These are phyloP conservation scores for Marvania coccoides DNA, from an alignment of 139 green algal species.

Conservation along the genomic window DNA sequence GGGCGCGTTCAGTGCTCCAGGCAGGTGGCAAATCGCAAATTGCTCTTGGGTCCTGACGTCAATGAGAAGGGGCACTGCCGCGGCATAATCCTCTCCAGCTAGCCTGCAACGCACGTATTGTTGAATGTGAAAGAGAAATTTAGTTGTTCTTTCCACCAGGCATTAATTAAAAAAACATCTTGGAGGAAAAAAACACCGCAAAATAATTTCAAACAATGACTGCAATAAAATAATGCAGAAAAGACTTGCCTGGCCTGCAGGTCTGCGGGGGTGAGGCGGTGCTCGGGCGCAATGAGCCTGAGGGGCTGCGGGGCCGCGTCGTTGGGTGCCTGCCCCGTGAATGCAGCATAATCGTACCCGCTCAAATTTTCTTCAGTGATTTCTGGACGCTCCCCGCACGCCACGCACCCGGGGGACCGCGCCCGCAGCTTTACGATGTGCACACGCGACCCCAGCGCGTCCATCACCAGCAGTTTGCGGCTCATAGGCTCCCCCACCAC, in stretches of 20 bases:
- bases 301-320: constrained; percentile 42
- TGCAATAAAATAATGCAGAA: no score
- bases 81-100: no score
- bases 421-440: constrained; percentile 62
- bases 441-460: constrained; percentile 58
- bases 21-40: constrained; percentile 52
- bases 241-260: constrained; percentile 7
- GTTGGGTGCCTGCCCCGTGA: constrained; percentile 55
- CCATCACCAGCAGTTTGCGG: constrained; percentile 62
- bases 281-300: constrained; percentile 24
- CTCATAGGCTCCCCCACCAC: constrained; percentile 52
- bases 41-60: constrained; percentile 71
- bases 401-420: constrained; percentile 40
- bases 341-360: constrained; percentile 66
- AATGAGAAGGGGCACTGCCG: constrained; percentile 57
- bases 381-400: constrained; percentile 45
- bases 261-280: constrained; percentile 33
- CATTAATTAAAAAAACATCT: no score
- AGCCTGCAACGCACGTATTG: no score
- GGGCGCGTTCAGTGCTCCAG: constrained; percentile 23
- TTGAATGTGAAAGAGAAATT: no score
- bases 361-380: constrained; percentile 49
- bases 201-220: no score
- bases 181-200: no score
- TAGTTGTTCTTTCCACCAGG: no score